These are phyloP conservation scores for Epipyxis sp. DNA, from an alignment of 108 stramenopile genomes.

Conservation along the genomic window DNA sequence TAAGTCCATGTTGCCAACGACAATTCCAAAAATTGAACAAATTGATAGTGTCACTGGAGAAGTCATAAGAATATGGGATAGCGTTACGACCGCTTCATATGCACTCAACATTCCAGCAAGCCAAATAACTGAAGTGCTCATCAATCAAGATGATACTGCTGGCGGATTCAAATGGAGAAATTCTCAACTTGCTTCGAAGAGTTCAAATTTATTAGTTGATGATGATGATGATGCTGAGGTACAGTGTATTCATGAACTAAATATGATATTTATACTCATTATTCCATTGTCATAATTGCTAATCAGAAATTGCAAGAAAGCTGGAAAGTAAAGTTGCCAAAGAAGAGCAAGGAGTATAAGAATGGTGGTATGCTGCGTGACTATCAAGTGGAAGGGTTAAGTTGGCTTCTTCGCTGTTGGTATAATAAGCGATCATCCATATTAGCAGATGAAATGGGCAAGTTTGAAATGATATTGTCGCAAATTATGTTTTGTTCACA, in stretches of 20 bases:
- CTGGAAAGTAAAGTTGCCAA: constrained; percentile 25
- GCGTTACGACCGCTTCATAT: background rate
- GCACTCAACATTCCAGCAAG: constrained; percentile 4
- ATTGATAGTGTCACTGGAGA: background rate
- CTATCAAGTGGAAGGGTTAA: constrained; percentile 35
- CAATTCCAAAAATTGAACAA: background rate
- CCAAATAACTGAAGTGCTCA: background rate
- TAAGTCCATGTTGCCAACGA: background rate
- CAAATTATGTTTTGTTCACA: background rate
- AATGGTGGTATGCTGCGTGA: constrained; percentile 24
- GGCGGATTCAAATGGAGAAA: constrained; percentile 29
- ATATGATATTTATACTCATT: too few species aligned
- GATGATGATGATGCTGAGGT: constrained; percentile 6
- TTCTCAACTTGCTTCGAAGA: background rate
- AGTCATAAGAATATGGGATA: background rate
- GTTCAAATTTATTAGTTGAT: background rate
- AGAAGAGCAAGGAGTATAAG: constrained; percentile 15
- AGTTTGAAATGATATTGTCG: too few species aligned
- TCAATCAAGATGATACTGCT: constrained; percentile 3
- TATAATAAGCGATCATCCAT: constrained; percentile 20
- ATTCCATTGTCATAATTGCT: too few species aligned
- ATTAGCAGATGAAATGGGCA: constrained; percentile 35
- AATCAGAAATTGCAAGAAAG: constrained; percentile 4
- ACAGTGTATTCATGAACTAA: constrained; percentile 19
- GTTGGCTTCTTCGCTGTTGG: constrained; percentile 32